phyloP scores from a whole-genome alignment of 768 basidiomycete species.

The Suillus americanus region DNA sequence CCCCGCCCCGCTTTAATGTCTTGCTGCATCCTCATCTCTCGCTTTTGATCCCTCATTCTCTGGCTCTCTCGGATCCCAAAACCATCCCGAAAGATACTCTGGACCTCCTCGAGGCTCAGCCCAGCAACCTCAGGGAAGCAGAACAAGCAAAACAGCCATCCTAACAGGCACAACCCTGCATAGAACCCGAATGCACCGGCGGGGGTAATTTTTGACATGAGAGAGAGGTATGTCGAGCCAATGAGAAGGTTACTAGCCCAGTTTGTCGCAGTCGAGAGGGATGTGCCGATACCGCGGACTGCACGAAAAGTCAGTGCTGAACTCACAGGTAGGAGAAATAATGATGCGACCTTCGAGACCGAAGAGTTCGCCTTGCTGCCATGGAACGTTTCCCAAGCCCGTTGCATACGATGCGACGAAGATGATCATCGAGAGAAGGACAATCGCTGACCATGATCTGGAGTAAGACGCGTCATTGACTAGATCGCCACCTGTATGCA shows the following conservation, averaged over 20 bases:
- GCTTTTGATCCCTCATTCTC: constrained; percentile 47
- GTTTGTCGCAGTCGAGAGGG: constrained; percentile 72
- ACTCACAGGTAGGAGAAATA: not conserved
- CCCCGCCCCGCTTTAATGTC: not conserved
- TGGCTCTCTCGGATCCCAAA: constrained; percentile 64
- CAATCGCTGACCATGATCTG: constrained; percentile 61
- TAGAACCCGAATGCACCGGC: constrained; percentile 78
- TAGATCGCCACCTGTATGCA: constrained; percentile 58
- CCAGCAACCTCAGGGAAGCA: constrained; percentile 85
- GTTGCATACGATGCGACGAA: constrained; percentile 83
- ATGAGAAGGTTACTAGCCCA: constrained; percentile 80
- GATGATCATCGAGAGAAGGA: constrained; percentile 78
- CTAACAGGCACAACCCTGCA: constrained; percentile 67
- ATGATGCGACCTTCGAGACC: constrained; percentile 58
- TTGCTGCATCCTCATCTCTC: constrained; percentile 37
- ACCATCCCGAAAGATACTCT: constrained; percentile 57
- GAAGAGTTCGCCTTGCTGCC: constrained; percentile 88
- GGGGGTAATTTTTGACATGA: constrained; percentile 74
- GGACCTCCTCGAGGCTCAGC: constrained; percentile 66
- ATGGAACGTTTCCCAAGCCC: constrained; percentile 78
- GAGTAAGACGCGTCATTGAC: constrained; percentile 60
- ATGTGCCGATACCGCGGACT: constrained; percentile 79
- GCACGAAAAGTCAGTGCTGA: not conserved
- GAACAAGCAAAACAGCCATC: constrained; percentile 64
- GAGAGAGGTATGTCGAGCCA: constrained; percentile 74